These are phyloP conservation scores for Gossypioides kirkii DNA, from an alignment of 345 rosid species.

Conservation along the genomic window DNA sequence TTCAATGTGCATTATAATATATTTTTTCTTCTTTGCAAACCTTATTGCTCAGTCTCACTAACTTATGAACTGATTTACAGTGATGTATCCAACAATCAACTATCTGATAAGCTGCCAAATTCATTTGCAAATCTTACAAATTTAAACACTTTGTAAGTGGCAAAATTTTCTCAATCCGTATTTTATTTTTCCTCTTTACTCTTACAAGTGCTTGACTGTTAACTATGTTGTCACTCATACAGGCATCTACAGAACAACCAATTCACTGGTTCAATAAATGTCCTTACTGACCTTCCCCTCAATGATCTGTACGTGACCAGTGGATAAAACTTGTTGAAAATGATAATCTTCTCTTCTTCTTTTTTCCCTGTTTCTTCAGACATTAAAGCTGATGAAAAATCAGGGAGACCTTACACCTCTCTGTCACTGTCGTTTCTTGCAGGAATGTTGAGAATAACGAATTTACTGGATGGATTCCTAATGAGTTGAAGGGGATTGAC, in stretches of 20 bases:
- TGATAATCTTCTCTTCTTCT: neutral
- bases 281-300: constrained; percentile 63
- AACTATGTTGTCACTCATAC: constrained; percentile 10
- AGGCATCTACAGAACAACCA: constrained; percentile 78
- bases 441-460: constrained; percentile 78
- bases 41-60: neutral
- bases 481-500: constrained; percentile 51
- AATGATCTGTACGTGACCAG: constrained; percentile 58
- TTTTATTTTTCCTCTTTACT: neutral
- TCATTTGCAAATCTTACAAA: constrained; percentile 58
- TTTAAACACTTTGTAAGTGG: constrained; percentile 57
- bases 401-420: neutral
- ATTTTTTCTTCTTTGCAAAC: neutral
- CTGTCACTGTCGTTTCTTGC: constrained; percentile 13
- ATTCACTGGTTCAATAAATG: constrained; percentile 67
- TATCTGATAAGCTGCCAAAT: constrained; percentile 66
- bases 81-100: constrained; percentile 71
- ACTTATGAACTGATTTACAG: constrained; percentile 38
- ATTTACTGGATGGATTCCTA: constrained; percentile 88
- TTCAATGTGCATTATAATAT: too few species aligned
- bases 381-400: neutral
- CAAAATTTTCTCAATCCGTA: neutral
- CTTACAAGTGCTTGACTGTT: constrained; percentile 2
- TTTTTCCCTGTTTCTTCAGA: too few species aligned
- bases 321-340: neutral